Conservation (phyloP, 169 alveolate species). For the Plasmodium vinckei region DNA sequence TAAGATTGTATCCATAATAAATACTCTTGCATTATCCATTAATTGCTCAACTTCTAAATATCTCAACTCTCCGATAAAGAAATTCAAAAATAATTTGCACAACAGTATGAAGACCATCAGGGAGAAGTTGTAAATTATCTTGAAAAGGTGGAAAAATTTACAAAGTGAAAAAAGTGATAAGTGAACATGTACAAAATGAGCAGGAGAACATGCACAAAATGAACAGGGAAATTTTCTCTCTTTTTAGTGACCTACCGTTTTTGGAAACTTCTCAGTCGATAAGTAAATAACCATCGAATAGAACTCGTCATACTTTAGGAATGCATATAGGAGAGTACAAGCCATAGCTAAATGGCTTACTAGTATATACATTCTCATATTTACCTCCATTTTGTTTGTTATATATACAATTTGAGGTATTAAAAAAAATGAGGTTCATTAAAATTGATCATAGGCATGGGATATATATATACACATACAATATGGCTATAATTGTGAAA, state of each 20-base stretch:
- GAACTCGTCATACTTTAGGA: conserved; percentile 50
- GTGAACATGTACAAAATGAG: not conserved
- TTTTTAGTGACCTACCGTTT: conserved; percentile 1
- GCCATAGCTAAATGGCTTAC: conserved; percentile 65
- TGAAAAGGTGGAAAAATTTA: too few relatives aligned
- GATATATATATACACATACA: too few relatives aligned
- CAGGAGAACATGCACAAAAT: not conserved
- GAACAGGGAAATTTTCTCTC: too few relatives aligned
- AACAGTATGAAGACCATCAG: conserved; percentile 78
- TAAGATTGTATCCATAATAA: conserved; percentile 88
- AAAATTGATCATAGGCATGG: too few relatives aligned
- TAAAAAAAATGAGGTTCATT: too few relatives aligned
- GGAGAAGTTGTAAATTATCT: conserved; percentile 81
- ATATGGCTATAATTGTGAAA: too few relatives aligned
- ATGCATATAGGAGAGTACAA: conserved; percentile 42
- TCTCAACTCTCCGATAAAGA: conserved; percentile 83
- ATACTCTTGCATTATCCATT: conserved; percentile 87
- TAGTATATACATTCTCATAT: conserved; percentile 51
- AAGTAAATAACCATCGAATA: conserved; percentile 45
- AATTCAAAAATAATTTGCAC: conserved; percentile 74
- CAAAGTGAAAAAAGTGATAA: not conserved
- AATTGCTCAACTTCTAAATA: conserved; percentile 85
- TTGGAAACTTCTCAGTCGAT: conserved; percentile 67
- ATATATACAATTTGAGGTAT: too few relatives aligned
- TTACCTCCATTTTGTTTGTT: conserved; percentile 35